Evolutionary conservation across 768 basidiomycete species (phyloP).

Genomic region (Boletus coccyginus): DNA sequence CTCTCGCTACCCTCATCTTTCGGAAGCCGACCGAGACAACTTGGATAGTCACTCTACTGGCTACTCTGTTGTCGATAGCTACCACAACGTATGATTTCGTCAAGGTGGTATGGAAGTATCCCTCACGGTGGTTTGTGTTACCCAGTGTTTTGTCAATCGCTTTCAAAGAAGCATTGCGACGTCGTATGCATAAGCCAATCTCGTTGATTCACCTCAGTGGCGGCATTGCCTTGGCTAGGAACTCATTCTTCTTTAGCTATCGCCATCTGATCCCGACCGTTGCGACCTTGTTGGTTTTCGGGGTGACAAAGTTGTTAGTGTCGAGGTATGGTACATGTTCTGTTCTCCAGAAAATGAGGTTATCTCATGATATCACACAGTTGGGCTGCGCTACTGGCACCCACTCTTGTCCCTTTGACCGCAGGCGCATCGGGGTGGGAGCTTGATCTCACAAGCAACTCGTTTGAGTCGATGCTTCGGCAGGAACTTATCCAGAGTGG

Average conservation of each 20-base stretch:
- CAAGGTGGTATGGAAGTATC: too few relatives aligned
- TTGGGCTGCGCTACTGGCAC: slow-evolving; percentile 13
- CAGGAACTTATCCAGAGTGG: slow-evolving; percentile 2
- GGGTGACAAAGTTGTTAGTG: slow-evolving; percentile 9
- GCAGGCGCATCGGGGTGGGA: slow-evolving; percentile 1
- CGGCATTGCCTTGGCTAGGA: slow-evolving; percentile 6
- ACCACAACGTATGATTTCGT: background rate
- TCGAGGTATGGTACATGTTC: slow-evolving; percentile 7
- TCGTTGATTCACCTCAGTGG: slow-evolving; percentile 10
- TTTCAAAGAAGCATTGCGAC: slow-evolving; percentile 16
- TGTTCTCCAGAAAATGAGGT: too few relatives aligned
- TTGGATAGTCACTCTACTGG: background rate
- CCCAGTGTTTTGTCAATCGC: slow-evolving; percentile 6
- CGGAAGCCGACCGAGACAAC: background rate
- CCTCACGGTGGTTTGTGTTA: background rate
- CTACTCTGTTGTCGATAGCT: background rate
- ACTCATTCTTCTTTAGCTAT: background rate
- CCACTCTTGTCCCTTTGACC: slow-evolving; percentile 1
- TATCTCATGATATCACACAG: background rate
- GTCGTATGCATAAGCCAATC: slow-evolving; percentile 9
- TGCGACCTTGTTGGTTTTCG: slow-evolving; percentile 6
- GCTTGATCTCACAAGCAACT: slow-evolving; percentile 3
- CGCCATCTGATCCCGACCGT: background rate
- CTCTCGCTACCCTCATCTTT: background rate
- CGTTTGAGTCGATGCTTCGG: background rate